Evolutionary conservation across 1,139 yeast species (phyloP).

Genomic region (Torulaspora pretoriensis): DNA sequence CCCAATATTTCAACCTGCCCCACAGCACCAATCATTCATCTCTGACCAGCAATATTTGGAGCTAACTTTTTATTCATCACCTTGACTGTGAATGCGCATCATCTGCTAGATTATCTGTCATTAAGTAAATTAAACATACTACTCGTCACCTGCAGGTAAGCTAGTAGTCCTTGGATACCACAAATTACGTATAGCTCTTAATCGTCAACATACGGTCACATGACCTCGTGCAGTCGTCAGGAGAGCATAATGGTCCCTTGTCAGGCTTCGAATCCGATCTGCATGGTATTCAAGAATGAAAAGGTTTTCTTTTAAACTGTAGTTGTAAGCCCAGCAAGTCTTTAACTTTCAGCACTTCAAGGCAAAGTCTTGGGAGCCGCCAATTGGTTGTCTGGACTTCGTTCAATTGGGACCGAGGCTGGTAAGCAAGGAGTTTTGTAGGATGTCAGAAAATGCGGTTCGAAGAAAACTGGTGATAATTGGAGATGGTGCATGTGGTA

Average conservation of each 20-base stretch:
- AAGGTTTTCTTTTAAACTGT: neutral
- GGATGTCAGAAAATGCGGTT: constrained; percentile 39
- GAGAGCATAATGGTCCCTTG: neutral
- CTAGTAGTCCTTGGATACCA: neutral
- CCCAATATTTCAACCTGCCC: constrained; percentile 15
- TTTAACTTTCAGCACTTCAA: neutral
- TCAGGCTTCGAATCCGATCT: neutral
- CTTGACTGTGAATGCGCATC: neutral
- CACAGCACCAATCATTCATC: constrained; percentile 16
- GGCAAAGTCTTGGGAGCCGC: too few relatives aligned
- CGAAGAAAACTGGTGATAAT: constrained; percentile 83
- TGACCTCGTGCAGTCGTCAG: neutral
- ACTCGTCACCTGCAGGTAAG: neutral
- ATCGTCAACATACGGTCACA: neutral
- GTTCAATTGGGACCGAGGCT: too few relatives aligned
- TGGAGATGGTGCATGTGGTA: constrained; percentile 96
- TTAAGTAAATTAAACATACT: neutral
- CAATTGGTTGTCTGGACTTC: too few relatives aligned
- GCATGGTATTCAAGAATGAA: neutral
- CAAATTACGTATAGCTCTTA: neutral
- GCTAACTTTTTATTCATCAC: constrained; percentile 7
- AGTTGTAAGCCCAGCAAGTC: neutral
- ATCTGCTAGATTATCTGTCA: neutral
- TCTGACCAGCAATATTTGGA: constrained; percentile 23
- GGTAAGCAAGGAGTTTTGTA: neutral